Conservation (phyloP, 768 basidiomycete species). For the Royoungia palumana region DNA sequence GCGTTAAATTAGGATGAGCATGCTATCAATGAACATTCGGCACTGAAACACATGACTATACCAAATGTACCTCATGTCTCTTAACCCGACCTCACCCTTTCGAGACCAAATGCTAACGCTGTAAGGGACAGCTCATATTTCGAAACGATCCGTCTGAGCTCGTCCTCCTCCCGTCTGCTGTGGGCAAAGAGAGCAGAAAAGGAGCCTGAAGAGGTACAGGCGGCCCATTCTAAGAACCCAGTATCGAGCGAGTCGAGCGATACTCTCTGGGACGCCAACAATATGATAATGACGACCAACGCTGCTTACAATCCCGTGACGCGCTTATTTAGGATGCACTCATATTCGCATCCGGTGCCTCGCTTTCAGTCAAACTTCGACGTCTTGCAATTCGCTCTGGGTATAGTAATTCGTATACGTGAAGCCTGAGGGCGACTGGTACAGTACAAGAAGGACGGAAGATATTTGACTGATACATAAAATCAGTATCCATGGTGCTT, state of each 20-base stretch:
- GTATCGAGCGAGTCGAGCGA: no score
- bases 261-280: no score
- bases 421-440: background rate
- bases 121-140: no score
- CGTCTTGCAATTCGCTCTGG: background rate
- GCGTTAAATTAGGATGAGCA: background rate
- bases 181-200: slow-evolving; percentile 25
- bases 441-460: background rate
- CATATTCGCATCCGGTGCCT: no score
- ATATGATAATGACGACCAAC: background rate
- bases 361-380: background rate
- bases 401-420: slow-evolving; percentile 4
- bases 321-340: background rate
- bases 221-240: no score
- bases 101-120: background rate
- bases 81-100: background rate
- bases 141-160: no score
- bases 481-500: background rate
- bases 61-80: background rate
- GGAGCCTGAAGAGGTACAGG: no score
- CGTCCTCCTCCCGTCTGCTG: slow-evolving; percentile 1
- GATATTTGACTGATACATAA: background rate
- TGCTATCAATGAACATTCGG: background rate
- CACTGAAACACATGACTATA: slow-evolving; percentile 1
- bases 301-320: no score